Evolutionary conservation across 192 early-diverging fungal species (phyloP).

Genomic region (Chytriomyces sp.): DNA sequence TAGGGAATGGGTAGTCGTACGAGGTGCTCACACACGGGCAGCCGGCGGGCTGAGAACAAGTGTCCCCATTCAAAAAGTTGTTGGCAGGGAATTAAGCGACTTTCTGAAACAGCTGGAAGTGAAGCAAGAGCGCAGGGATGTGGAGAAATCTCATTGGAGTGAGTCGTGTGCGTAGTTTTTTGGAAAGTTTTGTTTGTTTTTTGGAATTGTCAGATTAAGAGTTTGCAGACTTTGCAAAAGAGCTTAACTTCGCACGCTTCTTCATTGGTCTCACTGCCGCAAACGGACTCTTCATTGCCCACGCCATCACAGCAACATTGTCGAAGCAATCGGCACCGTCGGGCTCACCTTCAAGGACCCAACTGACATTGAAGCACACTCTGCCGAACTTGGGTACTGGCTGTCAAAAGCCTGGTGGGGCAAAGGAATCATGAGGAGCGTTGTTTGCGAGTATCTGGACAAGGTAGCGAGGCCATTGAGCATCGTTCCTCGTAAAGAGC

Average conservation of each 20-base stretch:
- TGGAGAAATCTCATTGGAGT: no score
- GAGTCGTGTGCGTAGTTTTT: no score
- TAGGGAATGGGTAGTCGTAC: no score
- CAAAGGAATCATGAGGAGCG: neutral
- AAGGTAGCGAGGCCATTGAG: neutral
- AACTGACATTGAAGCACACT: conserved; percentile 24
- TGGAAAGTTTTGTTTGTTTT: no score
- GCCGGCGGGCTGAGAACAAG: no score
- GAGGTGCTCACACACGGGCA: no score
- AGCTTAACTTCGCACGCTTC: neutral
- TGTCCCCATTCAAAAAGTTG: no score
- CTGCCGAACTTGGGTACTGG: conserved; percentile 27
- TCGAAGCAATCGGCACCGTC: conserved; percentile 9
- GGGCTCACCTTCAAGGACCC: conserved; percentile 27
- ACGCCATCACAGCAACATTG: conserved; percentile 17
- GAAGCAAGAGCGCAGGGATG: no score
- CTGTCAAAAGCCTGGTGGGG: conserved; percentile 14
- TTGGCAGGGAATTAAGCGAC: no score
- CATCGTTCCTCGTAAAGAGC: neutral
- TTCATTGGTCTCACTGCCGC: neutral
- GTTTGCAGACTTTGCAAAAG: no score
- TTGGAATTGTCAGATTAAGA: no score
- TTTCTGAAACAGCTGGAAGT: no score
- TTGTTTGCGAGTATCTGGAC: neutral
- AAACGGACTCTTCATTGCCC: conserved; percentile 4